Percentiles rank a stretch among this genome's conserved stretches.
Conservation (phyloP, 495 filamentous ascomycete genomes). For the Aspergillus ellipticus region DNA sequence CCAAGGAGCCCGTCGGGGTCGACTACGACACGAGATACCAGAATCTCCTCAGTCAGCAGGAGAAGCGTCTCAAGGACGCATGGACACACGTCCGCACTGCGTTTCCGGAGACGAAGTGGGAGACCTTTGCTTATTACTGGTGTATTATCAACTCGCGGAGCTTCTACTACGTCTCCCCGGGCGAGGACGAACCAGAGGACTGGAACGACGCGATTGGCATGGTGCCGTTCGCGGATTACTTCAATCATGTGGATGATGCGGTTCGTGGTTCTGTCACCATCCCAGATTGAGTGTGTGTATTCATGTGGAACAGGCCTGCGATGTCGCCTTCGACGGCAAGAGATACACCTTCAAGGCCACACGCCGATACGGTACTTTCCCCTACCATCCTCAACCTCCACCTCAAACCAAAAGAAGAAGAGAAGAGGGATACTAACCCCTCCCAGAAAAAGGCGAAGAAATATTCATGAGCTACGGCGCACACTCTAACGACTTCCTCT, state of each 20-base stretch:
- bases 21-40: slow-evolving; percentile 27
- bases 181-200: slow-evolving; percentile 39
- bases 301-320: slow-evolving; percentile 37
- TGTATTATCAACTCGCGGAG: slow-evolving; percentile 71
- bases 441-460: slow-evolving; percentile 54
- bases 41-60: slow-evolving; percentile 55
- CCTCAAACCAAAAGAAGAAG: background rate
- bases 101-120: slow-evolving; percentile 45
- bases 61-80: slow-evolving; percentile 55
- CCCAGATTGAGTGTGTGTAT: background rate
- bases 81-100: slow-evolving; percentile 47
- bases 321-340: slow-evolving; percentile 47
- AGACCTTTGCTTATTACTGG: slow-evolving; percentile 64
- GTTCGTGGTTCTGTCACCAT: slow-evolving; percentile 16
- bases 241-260: slow-evolving; percentile 63
- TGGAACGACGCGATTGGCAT: slow-evolving; percentile 67
- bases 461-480: slow-evolving; percentile 69
- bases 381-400: background rate
- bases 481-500: slow-evolving; percentile 70
- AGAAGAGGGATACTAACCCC: background rate
- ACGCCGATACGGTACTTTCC: slow-evolving; percentile 51
- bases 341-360: slow-evolving; percentile 56
- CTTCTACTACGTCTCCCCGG: slow-evolving; percentile 60
- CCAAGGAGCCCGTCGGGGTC: slow-evolving; percentile 1
- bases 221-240: slow-evolving; percentile 75